A percentile compares a stretch with the other conserved stretches of the same genome.
Conservation (phyloP, 257 asterid genomes). For the Petunia secreta region DNA sequence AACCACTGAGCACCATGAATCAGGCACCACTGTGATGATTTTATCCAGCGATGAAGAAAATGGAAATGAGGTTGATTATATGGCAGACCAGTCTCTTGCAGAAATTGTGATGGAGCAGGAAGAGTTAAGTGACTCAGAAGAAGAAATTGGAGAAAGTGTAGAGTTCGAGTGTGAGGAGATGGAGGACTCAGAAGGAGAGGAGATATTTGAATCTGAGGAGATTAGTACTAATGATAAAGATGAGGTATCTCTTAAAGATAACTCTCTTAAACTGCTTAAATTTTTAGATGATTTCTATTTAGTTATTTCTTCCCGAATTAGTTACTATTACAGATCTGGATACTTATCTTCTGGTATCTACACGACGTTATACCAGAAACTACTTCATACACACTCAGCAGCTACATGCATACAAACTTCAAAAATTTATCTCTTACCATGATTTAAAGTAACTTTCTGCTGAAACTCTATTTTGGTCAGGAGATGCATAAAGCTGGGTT, state of each 20-base stretch:
- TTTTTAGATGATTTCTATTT: constrained; percentile 7
- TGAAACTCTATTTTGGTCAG: constrained; percentile 36
- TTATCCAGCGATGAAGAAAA: constrained; percentile 45
- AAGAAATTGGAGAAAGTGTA: constrained; percentile 81
- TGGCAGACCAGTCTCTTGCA: constrained; percentile 56
- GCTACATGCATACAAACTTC: background rate
- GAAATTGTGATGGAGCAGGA: constrained; percentile 97
- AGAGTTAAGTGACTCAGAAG: constrained; percentile 96
- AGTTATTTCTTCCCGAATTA: constrained; percentile 12
- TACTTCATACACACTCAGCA: background rate
- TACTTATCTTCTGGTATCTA: too few species aligned
- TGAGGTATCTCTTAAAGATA: constrained; percentile 59
- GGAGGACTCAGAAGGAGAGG: constrained; percentile 93
- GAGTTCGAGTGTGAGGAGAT: constrained; percentile 99
- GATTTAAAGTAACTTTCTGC: background rate
- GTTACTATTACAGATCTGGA: too few species aligned
- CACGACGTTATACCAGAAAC: background rate
- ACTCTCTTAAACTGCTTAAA: constrained; percentile 13
- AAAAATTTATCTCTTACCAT: background rate
- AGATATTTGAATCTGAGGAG: constrained; percentile 65
- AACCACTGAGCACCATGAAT: constrained; percentile 36
- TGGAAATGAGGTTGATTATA: constrained; percentile 39
- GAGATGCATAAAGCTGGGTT: constrained; percentile 47
- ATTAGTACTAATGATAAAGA: constrained; percentile 43
- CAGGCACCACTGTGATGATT: constrained; percentile 41